Percentiles rank a stretch among this genome's conserved stretches.
These are phyloP conservation scores for Lactifluus hygrophoroides DNA, from an alignment of 768 basidiomycete species.

Conservation along the genomic window DNA sequence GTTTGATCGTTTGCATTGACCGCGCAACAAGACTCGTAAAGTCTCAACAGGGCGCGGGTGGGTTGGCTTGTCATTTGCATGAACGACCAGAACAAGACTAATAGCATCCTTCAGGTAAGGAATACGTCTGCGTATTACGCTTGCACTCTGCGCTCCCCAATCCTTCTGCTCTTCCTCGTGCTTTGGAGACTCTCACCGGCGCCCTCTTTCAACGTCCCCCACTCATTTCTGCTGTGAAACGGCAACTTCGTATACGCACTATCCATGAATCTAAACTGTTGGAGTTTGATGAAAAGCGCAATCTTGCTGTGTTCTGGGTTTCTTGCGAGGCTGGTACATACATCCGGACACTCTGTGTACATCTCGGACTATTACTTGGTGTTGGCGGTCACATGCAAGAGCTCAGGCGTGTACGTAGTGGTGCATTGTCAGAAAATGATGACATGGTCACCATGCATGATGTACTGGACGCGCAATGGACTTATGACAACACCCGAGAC, in stretches of 20 bases:
- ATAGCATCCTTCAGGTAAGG: constrained; percentile 57
- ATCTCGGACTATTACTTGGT: constrained; percentile 86
- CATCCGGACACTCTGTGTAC: constrained; percentile 94
- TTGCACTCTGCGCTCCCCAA: constrained; percentile 77
- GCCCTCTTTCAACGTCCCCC: constrained; percentile 99
- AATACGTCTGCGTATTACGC: constrained; percentile 95
- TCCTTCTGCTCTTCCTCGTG: constrained; percentile 82
- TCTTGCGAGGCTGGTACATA: constrained; percentile 98
- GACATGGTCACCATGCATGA: constrained; percentile 99
- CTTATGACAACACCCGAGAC: constrained; percentile 95
- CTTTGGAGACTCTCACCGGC: constrained; percentile 93
- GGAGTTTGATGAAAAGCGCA: constrained; percentile 96
- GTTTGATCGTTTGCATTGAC: constrained; percentile 98
- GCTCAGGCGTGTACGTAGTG: constrained; percentile 85
- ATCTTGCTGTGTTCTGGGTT: constrained; percentile 96
- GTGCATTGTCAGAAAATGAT: constrained; percentile 96
- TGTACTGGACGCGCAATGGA: constrained; percentile 97
- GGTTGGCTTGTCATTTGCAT: constrained; percentile 21
- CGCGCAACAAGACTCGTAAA: constrained; percentile 96
- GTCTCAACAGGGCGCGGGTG: constrained; percentile 96
- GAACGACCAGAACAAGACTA: not conserved
- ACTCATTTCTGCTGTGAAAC: constrained; percentile 97
- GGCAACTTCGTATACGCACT: constrained; percentile 93
- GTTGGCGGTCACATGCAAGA: constrained; percentile 99
- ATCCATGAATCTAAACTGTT: constrained; percentile 93